These are phyloP conservation scores for Phytophthora rubi DNA, from an alignment of 352 stramenopile genomes.

Conservation along the genomic window DNA sequence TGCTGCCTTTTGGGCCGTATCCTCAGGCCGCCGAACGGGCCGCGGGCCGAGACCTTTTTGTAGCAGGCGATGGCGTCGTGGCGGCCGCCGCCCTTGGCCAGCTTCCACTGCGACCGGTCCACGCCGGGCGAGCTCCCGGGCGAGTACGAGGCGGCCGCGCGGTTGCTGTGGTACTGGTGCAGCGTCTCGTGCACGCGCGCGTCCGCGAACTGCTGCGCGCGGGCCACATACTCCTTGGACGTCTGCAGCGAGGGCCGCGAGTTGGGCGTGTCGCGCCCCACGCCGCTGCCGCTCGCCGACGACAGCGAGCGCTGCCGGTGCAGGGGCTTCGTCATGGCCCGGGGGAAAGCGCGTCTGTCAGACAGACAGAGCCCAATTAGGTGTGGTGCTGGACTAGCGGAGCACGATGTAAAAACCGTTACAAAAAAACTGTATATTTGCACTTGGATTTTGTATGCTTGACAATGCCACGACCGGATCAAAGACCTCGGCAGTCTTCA, in stretches of 20 bases:
- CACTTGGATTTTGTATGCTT: too few species aligned
- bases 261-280: conserved; percentile 14
- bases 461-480: too few species aligned
- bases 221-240: conserved; percentile 38
- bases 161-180: conserved; percentile 50
- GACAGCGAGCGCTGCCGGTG: conserved; percentile 24
- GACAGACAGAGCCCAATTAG: too few species aligned
- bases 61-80: conserved; percentile 53
- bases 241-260: conserved; percentile 34
- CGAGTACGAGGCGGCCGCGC: conserved; percentile 30
- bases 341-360: not conserved
- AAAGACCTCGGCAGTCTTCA: too few species aligned
- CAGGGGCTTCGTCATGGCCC: conserved; percentile 23
- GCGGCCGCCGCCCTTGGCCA: conserved; percentile 45
- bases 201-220: conserved; percentile 43
- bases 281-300: conserved; percentile 14
- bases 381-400: too few species aligned
- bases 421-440: too few species aligned
- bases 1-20: conserved; percentile 13
- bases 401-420: too few species aligned
- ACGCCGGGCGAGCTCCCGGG: conserved; percentile 19
- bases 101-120: conserved; percentile 53
- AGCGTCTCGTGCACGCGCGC: conserved; percentile 43
- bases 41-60: conserved; percentile 31
- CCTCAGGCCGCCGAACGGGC: conserved; percentile 18